Base-by-base conservation (phyloP, 805 yeast species). In the Kodamaea neixiangensis region DNA sequence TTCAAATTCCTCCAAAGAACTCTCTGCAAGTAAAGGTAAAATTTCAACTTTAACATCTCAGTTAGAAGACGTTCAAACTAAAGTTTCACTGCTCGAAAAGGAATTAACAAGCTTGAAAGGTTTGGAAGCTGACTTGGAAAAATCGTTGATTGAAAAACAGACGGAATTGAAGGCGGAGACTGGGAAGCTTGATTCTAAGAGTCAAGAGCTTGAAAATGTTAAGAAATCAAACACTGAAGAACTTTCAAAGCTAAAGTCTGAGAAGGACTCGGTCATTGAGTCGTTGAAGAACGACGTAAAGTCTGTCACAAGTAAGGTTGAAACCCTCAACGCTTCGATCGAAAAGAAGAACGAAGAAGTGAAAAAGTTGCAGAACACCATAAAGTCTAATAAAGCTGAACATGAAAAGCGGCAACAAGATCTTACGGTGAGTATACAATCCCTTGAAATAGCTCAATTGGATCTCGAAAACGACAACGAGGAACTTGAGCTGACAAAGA, bases 321-420 rank as follows among this genome's bases (percentile, higher is more conserved):
- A 34, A 18, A 18, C 5, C 3, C 47, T 48, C 35, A 37, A 7
- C n/a, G 22, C 7, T 3, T 14, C n/a, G 14, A 22, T 47, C 13
- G 45, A 42, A 21, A 21, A 22, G 9, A 44, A 37, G 18, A 42
- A 43, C 31, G 18, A n/a, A 13, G 29, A 29, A 13, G 47, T 45
- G 15, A 48, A 22, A 6, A n/a, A 37, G 19, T 22, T 19, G 18
- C n/a, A 20, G 20, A 46, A 25, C 3, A 4, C 33, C 13, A 13
- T 46, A 14, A 50, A 39, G 29, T 29, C 20, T n/a, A 25, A 37
- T 3, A 38, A 46, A 21, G 19, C 18, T 2, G 44, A 46, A 3
- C 45, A 34, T 25, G 53, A 54, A 19, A 33, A 33, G 18, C 21
- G n/a, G 7, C 19, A 50, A 19, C 22, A 11, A 14, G 45, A 20